phyloP scores from a whole-genome alignment of 2,329 filamentous ascomycete species.

The Neofusicoccum cordaticola region DNA sequence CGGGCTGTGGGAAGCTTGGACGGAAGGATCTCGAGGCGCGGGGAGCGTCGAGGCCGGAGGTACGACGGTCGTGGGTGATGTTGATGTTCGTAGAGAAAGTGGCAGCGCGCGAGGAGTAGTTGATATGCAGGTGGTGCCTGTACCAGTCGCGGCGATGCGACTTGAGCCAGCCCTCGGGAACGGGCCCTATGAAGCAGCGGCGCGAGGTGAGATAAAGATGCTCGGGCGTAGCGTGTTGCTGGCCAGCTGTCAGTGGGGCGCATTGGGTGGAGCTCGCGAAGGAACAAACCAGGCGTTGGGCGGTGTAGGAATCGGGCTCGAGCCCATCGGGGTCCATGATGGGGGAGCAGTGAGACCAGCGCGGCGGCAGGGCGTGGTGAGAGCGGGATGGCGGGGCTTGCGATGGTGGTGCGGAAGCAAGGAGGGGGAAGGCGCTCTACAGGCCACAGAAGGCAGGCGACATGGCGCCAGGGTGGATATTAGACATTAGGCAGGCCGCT shows the following conservation, averaged over 20 bases:
- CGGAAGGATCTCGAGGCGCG: slow-evolving; percentile 37
- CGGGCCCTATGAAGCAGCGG: slow-evolving; percentile 64
- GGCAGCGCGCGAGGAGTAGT: slow-evolving; percentile 43
- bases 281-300: slow-evolving; percentile 42
- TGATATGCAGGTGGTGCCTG: slow-evolving; percentile 47
- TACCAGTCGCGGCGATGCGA: slow-evolving; percentile 64
- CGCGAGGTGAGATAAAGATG: slow-evolving; percentile 61
- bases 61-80: slow-evolving; percentile 42
- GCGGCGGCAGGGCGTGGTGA: neutral
- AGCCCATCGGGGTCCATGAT: slow-evolving; percentile 7
- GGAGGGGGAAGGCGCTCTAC: neutral
- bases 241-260: slow-evolving; percentile 20
- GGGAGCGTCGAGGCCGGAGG: slow-evolving; percentile 41
- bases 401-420: neutral
- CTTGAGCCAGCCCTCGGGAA: slow-evolving; percentile 63
- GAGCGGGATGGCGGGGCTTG: neutral
- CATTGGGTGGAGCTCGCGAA: neutral
- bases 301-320: slow-evolving; percentile 51
- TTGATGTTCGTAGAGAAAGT: slow-evolving; percentile 53
- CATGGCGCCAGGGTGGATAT: neutral
- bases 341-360: slow-evolving; percentile 8
- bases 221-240: slow-evolving; percentile 60
- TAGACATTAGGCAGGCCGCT: slow-evolving; percentile 5
- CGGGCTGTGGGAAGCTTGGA: slow-evolving; percentile 44
- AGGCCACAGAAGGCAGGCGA: neutral